Evolutionary conservation across 306 rosid genomes (phyloP).

Genomic region (Vicia sativa): DNA sequence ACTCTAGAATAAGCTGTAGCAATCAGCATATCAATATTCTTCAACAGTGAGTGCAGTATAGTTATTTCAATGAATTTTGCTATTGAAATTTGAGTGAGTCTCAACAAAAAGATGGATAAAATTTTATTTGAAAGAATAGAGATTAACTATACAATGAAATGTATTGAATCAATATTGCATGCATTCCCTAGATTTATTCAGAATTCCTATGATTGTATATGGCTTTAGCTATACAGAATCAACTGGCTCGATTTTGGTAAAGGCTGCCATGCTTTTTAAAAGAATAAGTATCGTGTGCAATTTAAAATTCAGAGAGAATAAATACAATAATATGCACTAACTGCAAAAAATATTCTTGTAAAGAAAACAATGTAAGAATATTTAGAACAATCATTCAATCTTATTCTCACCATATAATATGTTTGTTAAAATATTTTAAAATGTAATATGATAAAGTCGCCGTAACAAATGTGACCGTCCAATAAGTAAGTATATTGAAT

Average conservation of each 20-base stretch:
- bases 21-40: constrained; percentile 46
- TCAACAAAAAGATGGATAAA: constrained; percentile 25
- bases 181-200: constrained; percentile 32
- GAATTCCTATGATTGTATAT: constrained; percentile 37
- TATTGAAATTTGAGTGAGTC: constrained; percentile 25
- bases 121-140: background rate
- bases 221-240: constrained; percentile 41
- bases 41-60: constrained; percentile 39
- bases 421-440: too few species aligned
- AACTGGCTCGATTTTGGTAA: constrained; percentile 45
- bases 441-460: too few species aligned
- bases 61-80: too few species aligned
- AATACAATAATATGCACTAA: background rate
- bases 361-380: too few species aligned
- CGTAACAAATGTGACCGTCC: too few species aligned
- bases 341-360: too few species aligned
- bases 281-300: constrained; percentile 41
- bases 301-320: constrained; percentile 32
- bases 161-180: constrained; percentile 19
- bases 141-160: background rate
- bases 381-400: too few species aligned
- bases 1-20: constrained; percentile 31
- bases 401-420: too few species aligned
- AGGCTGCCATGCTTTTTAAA: constrained; percentile 75
- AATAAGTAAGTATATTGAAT: too few species aligned